These are phyloP conservation scores for Cryptococcus maquisensis DNA, from an alignment of 1,284 basidiomycete genomes.

Conservation along the genomic window DNA sequence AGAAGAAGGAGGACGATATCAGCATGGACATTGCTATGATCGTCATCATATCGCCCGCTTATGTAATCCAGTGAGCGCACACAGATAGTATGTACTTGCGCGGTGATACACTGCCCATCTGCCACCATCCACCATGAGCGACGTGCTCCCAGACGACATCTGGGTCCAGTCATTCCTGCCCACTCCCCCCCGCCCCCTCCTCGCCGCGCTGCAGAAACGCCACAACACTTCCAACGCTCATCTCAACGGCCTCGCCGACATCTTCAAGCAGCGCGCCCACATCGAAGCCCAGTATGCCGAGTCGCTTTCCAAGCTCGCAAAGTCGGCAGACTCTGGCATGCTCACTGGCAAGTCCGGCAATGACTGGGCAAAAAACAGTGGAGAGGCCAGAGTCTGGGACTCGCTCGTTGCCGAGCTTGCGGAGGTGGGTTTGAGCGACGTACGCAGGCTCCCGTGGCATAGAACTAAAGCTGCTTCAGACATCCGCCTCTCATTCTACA, in stretches of 20 bases:
- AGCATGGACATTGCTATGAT: no score
- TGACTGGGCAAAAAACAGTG: slow-evolving; percentile 38
- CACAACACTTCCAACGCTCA: slow-evolving; percentile 39
- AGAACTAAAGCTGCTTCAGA: slow-evolving; percentile 15
- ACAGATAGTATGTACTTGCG: not conserved
- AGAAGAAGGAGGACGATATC: no score
- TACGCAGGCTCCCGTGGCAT: not conserved
- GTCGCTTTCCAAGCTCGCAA: slow-evolving; percentile 50
- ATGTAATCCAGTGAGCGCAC: not conserved
- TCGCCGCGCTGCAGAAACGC: slow-evolving; percentile 34
- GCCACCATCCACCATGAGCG: slow-evolving; percentile 21
- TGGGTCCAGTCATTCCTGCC: slow-evolving; percentile 40
- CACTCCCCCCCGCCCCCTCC: slow-evolving; percentile 34
- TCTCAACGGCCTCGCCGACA: slow-evolving; percentile 48
- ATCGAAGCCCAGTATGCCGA: slow-evolving; percentile 53
- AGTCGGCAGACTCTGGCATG: slow-evolving; percentile 39
- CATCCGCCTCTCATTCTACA: slow-evolving; percentile 39
- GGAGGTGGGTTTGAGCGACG: slow-evolving; percentile 34
- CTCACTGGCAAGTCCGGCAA: slow-evolving; percentile 32
- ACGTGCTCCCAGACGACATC: slow-evolving; percentile 37
- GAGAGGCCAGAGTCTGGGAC: slow-evolving; percentile 41
- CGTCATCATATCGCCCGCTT: no score
- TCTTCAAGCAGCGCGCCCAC: slow-evolving; percentile 51
- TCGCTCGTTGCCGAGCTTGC: slow-evolving; percentile 39
- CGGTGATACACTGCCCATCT: not conserved